A percentile compares a stretch with the other conserved stretches of the same genome.
Conservation (phyloP, 1,139 yeast genomes). For the Torulaspora pretoriensis region DNA sequence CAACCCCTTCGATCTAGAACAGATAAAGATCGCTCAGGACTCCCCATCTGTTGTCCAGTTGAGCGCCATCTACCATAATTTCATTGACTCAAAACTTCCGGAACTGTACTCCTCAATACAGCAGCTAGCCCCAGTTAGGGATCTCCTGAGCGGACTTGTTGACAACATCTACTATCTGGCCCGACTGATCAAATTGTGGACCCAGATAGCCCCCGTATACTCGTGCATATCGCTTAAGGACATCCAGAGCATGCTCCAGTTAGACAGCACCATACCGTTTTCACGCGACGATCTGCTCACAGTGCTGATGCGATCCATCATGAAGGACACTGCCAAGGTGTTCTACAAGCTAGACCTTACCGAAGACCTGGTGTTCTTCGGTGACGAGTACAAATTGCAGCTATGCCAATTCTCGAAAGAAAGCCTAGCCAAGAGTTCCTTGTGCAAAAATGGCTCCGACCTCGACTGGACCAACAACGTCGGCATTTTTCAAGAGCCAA, state of each 20-base stretch:
- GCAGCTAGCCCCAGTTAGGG: conserved; percentile 11
- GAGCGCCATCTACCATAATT: conserved; percentile 18
- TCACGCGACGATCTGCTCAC: conserved; percentile 28
- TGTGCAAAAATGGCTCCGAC: conserved; percentile 3
- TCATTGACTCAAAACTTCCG: conserved; percentile 17
- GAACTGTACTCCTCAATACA: conserved; percentile 16
- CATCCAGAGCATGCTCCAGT: conserved; percentile 20
- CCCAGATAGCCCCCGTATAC: conserved; percentile 28
- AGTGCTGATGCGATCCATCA: conserved; percentile 29
- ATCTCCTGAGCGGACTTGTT: conserved; percentile 16
- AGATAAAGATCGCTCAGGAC: conserved; percentile 22
- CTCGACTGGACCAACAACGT: conserved; percentile 27
- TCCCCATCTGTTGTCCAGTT: conserved; percentile 17
- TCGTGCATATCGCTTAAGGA: conserved; percentile 30
- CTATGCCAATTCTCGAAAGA: conserved; percentile 17
- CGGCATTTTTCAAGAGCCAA: conserved; percentile 20
- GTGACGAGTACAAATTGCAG: conserved; percentile 24
- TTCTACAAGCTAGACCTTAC: conserved; percentile 31
- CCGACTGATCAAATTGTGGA: conserved; percentile 28
- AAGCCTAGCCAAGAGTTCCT: conserved; percentile 4
- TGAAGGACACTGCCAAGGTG: conserved; percentile 25
- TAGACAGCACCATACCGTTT: conserved; percentile 11
- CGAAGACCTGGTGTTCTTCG: conserved; percentile 29
- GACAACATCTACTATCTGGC: conserved; percentile 19
- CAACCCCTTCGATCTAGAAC: conserved; percentile 33